Percentiles rank a stretch among this genome's conserved stretches.
phyloP scores from a whole-genome alignment of 2,329 filamentous ascomycete genomes.

The Fusarium duplospermum region DNA sequence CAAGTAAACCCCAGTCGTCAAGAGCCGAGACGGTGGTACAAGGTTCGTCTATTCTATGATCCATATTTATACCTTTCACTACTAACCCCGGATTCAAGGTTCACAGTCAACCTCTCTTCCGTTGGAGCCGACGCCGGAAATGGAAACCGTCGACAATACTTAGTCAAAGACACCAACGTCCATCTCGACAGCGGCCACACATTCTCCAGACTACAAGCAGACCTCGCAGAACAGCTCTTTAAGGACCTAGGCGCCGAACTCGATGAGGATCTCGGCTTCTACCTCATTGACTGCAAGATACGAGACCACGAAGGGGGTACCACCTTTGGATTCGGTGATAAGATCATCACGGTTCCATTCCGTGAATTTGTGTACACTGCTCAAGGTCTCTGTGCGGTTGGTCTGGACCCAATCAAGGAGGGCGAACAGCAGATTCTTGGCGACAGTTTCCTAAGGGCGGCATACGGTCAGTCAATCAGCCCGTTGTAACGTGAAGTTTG shows the following conservation, averaged over 20 bases:
- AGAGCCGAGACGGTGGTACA: constrained; percentile 38
- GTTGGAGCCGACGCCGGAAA: constrained; percentile 45
- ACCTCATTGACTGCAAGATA: constrained; percentile 2
- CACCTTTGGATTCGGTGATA: neutral
- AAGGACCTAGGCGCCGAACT: constrained; percentile 52
- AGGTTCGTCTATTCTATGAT: neutral
- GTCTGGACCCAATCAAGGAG: constrained; percentile 25
- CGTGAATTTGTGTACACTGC: constrained; percentile 1
- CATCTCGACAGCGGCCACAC: constrained; percentile 73
- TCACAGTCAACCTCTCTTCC: constrained; percentile 50
- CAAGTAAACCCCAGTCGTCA: constrained; percentile 62
- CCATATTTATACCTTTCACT: neutral
- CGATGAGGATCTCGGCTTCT: constrained; percentile 54
- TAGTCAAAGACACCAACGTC: constrained; percentile 55
- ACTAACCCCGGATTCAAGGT: constrained; percentile 24
- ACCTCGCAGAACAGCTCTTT: constrained; percentile 39
- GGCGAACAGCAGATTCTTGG: constrained; percentile 47
- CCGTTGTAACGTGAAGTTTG: neutral
- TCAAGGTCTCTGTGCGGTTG: neutral
- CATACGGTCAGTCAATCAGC: constrained; percentile 40
- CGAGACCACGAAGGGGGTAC: neutral
- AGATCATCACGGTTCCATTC: constrained; percentile 4
- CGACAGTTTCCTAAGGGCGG: constrained; percentile 53
- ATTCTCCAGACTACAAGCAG: constrained; percentile 69
- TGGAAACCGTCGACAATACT: constrained; percentile 51